A percentile compares a stretch with the other conserved stretches of the same genome.
Evolutionary conservation across 768 basidiomycete species (phyloP).

Genomic region (Suillus fuscotomentosus): DNA sequence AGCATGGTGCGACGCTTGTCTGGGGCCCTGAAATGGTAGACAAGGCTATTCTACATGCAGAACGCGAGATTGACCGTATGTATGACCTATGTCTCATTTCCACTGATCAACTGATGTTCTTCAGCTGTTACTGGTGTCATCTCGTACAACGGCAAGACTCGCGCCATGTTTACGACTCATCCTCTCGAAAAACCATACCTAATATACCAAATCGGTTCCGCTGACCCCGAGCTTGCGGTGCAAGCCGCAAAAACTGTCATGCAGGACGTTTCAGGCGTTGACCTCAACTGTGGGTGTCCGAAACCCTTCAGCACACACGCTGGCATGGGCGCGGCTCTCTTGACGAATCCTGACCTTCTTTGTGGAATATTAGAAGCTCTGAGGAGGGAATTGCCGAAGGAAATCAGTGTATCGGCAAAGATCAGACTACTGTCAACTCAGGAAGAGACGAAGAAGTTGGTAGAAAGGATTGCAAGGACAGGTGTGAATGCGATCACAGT

Average conservation of each 20-base stretch:
- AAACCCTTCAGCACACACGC: conserved; percentile 92
- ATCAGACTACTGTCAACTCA: conserved; percentile 86
- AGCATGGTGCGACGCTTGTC: conserved; percentile 90
- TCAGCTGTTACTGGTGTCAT: conserved; percentile 86
- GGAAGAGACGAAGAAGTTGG: conserved; percentile 87
- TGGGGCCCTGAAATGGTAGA: conserved; percentile 98
- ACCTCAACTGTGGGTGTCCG: conserved; percentile 97
- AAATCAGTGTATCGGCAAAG: conserved; percentile 91
- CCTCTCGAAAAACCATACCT: conserved; percentile 93
- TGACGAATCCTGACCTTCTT: conserved; percentile 88
- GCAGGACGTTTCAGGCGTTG: conserved; percentile 89
- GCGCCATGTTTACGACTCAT: conserved; percentile 89
- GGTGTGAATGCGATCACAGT: conserved; percentile 90
- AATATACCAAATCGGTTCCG: conserved; percentile 93
- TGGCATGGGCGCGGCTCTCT: conserved; percentile 96
- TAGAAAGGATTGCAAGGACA: conserved; percentile 81
- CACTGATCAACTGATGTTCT: not conserved
- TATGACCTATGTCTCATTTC: conserved; percentile 11
- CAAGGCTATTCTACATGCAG: conserved; percentile 87
- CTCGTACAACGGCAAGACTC: conserved; percentile 79
- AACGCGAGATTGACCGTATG: conserved; percentile 85
- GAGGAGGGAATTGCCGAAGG: conserved; percentile 64
- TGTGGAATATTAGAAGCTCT: conserved; percentile 85
- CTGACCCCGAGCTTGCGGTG: conserved; percentile 87
- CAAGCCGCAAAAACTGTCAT: conserved; percentile 86